Evolutionary conservation across 345 rosid genomes (phyloP), one percentile per base, ranked within the genome.

Genomic region (Cardamine chenopodiifolia): DNA sequence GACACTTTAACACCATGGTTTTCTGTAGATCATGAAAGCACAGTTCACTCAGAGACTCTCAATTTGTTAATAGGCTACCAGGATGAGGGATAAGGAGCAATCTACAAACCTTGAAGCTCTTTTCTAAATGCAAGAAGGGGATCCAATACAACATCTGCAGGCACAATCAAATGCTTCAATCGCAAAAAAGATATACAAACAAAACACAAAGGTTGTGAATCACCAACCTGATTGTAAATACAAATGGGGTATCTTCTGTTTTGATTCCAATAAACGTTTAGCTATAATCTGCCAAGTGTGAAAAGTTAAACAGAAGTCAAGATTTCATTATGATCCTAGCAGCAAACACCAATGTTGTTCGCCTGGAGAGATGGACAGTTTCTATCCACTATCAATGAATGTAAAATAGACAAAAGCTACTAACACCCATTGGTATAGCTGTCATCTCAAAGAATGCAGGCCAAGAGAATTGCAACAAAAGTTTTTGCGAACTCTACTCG

Each of bases 81-180:
- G 29, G 18, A 69, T 20, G 35, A 49, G 64, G 57, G 14, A 47
- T 45, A 73, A 62, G 55, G 32, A 62, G 53, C 31, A 68, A 48
- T 62, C 35, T 50, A 68, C 61, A 81, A 82, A 91, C 97, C 98
- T 86, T 84, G 90, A 68, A 94, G 90, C 63, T 94, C 96, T 69
- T 88, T 94, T 78, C 98, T 85, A 73, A 94, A 94, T 61, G 88
- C 82, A 82, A 94, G 95, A 75, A 94, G 92, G 79, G 97, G 95
- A 85, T 91, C 97, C 92, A 94, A 73, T 63, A 88, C 80, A 73
- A 94, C 97, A 83, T 94, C 98, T 94, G 93, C 58, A 58, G 48
- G 66, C 76, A 82, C 58, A 72, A 62, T 25, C 14, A 59, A 50
- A 31, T 59, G 48, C 8, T 72, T 77, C 66, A 78, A 78, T 54